Conservation (phyloP, 1,284 basidiomycete species). For the Ganoderma resinaceum region DNA sequence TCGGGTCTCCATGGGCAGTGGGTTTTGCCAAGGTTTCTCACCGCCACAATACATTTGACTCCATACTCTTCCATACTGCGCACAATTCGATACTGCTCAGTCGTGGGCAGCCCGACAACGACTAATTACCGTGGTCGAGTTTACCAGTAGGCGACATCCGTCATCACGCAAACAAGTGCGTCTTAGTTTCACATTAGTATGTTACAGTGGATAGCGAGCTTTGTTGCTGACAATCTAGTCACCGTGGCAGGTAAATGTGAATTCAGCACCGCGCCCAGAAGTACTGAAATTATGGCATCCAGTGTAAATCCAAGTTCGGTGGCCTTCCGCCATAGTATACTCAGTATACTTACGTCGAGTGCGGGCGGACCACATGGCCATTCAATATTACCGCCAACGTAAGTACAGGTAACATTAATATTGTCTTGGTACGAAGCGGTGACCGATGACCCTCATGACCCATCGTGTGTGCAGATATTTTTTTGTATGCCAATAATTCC, state of each 20-base stretch:
- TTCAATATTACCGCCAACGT: constrained; percentile 70
- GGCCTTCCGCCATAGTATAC: constrained; percentile 77
- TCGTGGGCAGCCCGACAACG: constrained; percentile 50
- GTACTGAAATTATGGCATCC: constrained; percentile 36
- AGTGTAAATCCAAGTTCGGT: constrained; percentile 40
- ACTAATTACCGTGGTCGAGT: constrained; percentile 61
- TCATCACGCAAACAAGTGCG: constrained; percentile 33
- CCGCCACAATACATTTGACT: constrained; percentile 44
- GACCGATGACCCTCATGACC: constrained; percentile 41
- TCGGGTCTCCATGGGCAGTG: not conserved
- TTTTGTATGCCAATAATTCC: not conserved
- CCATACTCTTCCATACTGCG: constrained; percentile 7
- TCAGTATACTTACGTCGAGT: constrained; percentile 53
- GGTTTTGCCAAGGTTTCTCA: not conserved
- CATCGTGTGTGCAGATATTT: constrained; percentile 32
- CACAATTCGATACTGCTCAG: constrained; percentile 40
- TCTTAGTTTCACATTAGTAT: not conserved
- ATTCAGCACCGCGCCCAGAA: constrained; percentile 22
- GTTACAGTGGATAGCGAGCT: no score
- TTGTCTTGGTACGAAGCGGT: constrained; percentile 32
- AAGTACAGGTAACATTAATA: constrained; percentile 51
- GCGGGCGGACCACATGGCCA: constrained; percentile 75
- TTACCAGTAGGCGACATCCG: constrained; percentile 55
- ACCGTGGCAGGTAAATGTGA: constrained; percentile 34
- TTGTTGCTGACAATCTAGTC: not conserved